Conservation (phyloP, 768 basidiomycete genomes). For the Boletus patriciae region DNA sequence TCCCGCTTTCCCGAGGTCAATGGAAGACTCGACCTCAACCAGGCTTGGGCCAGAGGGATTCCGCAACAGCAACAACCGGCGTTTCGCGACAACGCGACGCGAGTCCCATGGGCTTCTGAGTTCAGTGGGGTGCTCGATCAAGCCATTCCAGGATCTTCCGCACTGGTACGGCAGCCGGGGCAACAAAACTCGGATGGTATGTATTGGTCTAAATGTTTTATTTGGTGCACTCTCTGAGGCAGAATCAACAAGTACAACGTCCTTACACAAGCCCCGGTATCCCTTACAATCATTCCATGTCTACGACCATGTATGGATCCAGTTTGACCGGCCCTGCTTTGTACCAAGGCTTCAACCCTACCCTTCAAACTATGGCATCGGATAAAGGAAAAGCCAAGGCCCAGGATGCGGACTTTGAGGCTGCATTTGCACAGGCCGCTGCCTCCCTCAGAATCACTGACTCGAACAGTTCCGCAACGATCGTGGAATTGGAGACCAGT, state of each 20-base stretch:
- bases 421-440: constrained; percentile 71
- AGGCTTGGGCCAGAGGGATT: constrained; percentile 56
- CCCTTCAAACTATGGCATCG: constrained; percentile 21
- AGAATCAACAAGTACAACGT: constrained; percentile 32
- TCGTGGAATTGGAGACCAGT: constrained; percentile 54
- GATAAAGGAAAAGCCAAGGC: constrained; percentile 78
- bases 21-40: constrained; percentile 41
- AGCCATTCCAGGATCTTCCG: constrained; percentile 24
- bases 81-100: constrained; percentile 36
- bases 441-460: constrained; percentile 50
- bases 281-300: constrained; percentile 40
- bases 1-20: constrained; percentile 21
- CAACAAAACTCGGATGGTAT: constrained; percentile 30
- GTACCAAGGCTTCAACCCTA: constrained; percentile 33
- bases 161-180: constrained; percentile 38
- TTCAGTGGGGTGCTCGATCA: constrained; percentile 40
- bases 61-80: constrained; percentile 42
- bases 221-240: constrained; percentile 6
- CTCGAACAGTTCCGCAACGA: constrained; percentile 42
- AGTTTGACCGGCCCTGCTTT: constrained; percentile 36
- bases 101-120: constrained; percentile 57
- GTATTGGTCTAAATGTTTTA: not conserved
- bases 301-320: constrained; percentile 31
- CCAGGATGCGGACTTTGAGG: constrained; percentile 77
- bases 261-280: constrained; percentile 38